Evolutionary conservation across 441 rosid species (phyloP), one percentile per base, ranked within the genome.

Genomic region (Eruca vesicaria): DNA sequence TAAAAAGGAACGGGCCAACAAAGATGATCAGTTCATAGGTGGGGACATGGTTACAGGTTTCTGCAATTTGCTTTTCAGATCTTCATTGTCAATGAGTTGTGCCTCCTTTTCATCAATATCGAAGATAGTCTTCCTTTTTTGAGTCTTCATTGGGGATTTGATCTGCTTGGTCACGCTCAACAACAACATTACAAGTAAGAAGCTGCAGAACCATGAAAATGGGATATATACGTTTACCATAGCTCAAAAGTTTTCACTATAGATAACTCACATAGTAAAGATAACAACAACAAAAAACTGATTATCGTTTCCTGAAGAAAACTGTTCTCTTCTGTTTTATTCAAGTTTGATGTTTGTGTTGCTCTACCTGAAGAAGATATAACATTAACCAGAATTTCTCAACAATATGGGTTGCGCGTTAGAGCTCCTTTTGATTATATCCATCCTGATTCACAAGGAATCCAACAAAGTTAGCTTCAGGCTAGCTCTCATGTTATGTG

Each of bases 41-140:
- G 62, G 94, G 62, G 94, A 86, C 80, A 76, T 89, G 65, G 71
- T 85, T 35, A 77, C 80, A 67, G 81, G 71, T 63, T 78, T 78
- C 79, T 85, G 88, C 82, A 90, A 74, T 80, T 86, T 84, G 68
- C 80, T 77, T 79, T 76, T 89, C 71, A 92, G 82, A 73, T 77
- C 83, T 71, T 88, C 86, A 67, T 88, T 92, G 82, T 90, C 98
- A 80, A 78, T 68, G 48, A 94, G 89, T 69, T 92, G 86, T 66
- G 82, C 89, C 83, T 89, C 96, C 80, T 88, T 94, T 81, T 94
- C 91, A 33, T 75, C 82, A 28, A 52, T n/a, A 77, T 85, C 88
- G 66, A n/a, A n/a, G n/a, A n/a, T 80, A 81, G 59, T 14, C 21
- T 53, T 67, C 67, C 70, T 66, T 79, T 11, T 57, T 77, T 59